Conservation (phyloP, 495 filamentous ascomycete species). For the Aspergillus leporis region DNA sequence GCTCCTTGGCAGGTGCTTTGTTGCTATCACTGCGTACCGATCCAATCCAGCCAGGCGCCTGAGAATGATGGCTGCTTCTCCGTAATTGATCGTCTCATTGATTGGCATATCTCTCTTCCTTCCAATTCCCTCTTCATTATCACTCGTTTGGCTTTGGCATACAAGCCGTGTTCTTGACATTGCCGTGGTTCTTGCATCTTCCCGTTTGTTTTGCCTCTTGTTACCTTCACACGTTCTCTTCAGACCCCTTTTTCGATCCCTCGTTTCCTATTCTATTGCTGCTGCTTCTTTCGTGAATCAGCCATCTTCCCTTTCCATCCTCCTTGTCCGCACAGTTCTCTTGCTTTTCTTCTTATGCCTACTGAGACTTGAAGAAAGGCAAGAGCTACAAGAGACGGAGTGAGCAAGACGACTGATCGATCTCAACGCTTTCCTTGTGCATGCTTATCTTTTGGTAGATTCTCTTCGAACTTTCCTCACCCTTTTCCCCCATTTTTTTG, state of each 20-base stretch:
- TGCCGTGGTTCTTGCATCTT: neutral
- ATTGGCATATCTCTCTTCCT: neutral
- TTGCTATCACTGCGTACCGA: no score
- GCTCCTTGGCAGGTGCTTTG: no score
- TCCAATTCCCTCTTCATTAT: neutral
- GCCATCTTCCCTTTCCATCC: neutral
- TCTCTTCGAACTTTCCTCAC: neutral
- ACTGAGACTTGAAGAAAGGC: conserved; percentile 2
- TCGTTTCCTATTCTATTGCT: neutral
- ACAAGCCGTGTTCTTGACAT: neutral
- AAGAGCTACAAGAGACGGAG: conserved; percentile 3
- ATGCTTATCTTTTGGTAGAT: conserved; percentile 9
- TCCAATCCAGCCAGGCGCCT: neutral
- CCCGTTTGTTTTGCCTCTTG: neutral
- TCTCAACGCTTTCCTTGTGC: neutral
- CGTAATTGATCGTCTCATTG: neutral
- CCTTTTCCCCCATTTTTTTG: neutral
- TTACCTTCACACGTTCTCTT: neutral
- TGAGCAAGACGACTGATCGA: conserved; percentile 3
- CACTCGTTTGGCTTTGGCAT: conserved; percentile 2
- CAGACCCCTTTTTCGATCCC: neutral
- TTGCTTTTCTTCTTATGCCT: conserved; percentile 6
- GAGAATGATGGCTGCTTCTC: neutral
- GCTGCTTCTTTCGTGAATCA: neutral
- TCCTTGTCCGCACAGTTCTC: neutral